Evolutionary conservation across 23 red algal species (phyloP).

Genomic region (Agarophyton chilense): DNA sequence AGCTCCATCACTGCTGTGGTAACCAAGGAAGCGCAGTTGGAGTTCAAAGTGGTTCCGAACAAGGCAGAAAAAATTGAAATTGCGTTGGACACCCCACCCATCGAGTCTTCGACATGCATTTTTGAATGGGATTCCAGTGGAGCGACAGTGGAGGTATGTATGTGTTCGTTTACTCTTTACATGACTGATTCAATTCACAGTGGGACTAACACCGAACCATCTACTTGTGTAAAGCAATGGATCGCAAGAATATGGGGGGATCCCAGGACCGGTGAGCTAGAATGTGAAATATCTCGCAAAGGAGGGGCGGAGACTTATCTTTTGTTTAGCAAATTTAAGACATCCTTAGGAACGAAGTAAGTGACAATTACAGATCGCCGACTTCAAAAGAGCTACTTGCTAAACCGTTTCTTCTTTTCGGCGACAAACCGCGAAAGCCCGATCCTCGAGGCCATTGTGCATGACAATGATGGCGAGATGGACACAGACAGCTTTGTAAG

Average conservation of each 20-base stretch:
- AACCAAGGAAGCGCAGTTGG: constrained; percentile 5
- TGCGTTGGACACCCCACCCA: constrained; percentile 78
- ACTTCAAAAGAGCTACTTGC: too few relatives aligned
- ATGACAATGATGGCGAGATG: constrained; percentile 68
- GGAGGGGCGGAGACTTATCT: constrained; percentile 60
- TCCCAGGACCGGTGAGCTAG: constrained; percentile 44
- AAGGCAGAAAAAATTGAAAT: constrained; percentile 34
- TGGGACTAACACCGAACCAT: too few relatives aligned
- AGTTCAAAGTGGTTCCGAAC: constrained; percentile 64
- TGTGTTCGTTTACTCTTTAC: background rate
- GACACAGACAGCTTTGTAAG: constrained; percentile 11
- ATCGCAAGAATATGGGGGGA: constrained; percentile 40
- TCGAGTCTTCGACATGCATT: constrained; percentile 60
- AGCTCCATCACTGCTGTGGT: background rate
- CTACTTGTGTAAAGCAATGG: too few relatives aligned
- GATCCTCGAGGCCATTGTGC: constrained; percentile 52
- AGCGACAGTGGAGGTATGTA: constrained; percentile 65
- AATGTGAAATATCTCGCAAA: constrained; percentile 58
- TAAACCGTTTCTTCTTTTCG: too few relatives aligned
- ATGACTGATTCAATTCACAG: too few relatives aligned
- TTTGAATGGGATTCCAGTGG: constrained; percentile 66
- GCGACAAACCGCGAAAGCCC: too few relatives aligned
- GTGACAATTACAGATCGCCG: background rate
- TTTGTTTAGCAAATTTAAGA: constrained; percentile 71
- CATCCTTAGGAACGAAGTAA: constrained; percentile 51